Evolutionary conservation across 257 asterid genomes (phyloP), one percentile per base, ranked within the genome.

Genomic region (Coffea eugenioides): DNA sequence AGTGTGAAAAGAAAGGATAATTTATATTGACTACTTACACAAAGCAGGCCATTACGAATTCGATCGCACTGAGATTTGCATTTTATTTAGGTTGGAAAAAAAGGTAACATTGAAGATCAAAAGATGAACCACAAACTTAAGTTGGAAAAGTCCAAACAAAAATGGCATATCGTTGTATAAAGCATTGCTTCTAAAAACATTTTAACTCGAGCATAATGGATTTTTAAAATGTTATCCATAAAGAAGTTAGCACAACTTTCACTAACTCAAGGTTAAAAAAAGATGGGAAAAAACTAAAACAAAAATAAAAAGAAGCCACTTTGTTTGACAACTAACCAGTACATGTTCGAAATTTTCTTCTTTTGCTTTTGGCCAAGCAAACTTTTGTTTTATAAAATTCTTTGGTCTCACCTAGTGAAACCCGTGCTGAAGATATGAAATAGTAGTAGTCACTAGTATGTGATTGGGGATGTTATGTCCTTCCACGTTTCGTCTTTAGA

Each of bases 131-230:
- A 69, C 31, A 43, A 41, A 67, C 69, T 36, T 52, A 78, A 23
- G 77, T 71, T 43, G 77, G n/a, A 71, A 14, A 46, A 57, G 15
- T 52, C 73, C 82, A 71, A 71, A 70, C 66, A 71, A 71, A 41
- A 39, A 61, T 46, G 6, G 69, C 54, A 68, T 67, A 23, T 39
- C 34, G 43, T 64, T 25, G 65, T 16, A 27, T 45, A 31, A 62
- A 43, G 1, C 3, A 16, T 18, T 23, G 21, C 25, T 64, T 14
- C 20, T 64, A 14, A 64, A 62, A 51, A 21, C 10, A 6, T 8
- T 64, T n/a, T 64, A 31, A 31, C 51, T 25, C 62, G 41, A 39
- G 70, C 82, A 72, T 51, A 18, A 76, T 31, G 16, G n/a, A 61
- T 1, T 68, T 68, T 75, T 76, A 41, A 76, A 62, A 62, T 45